Evolutionary conservation across 352 stramenopile genomes (phyloP).

Genomic region (Globisporangium paddicum): DNA sequence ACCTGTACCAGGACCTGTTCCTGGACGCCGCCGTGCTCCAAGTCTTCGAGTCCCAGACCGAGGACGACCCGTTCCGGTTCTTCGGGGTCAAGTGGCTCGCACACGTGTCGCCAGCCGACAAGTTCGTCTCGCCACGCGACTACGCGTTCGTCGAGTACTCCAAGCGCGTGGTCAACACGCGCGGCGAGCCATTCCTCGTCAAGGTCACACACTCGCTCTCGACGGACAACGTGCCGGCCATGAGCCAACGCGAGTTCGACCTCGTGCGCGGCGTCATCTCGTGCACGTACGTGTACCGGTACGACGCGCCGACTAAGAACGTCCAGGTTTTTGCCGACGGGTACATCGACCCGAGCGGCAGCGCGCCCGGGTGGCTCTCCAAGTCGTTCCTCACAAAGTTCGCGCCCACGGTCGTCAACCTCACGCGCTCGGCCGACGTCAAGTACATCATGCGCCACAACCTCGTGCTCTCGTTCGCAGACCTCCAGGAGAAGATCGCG

Average conservation of each 20-base stretch:
- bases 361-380: slow-evolving; percentile 24
- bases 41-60: slow-evolving; percentile 30
- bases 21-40: slow-evolving; percentile 38
- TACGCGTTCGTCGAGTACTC: slow-evolving; percentile 48
- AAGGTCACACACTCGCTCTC: slow-evolving; percentile 39
- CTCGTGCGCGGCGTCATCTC: slow-evolving; percentile 34
- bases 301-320: slow-evolving; percentile 35
- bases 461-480: slow-evolving; percentile 30
- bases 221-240: slow-evolving; percentile 24
- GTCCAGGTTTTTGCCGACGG: slow-evolving; percentile 39
- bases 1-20: slow-evolving; percentile 37
- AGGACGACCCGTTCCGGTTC: slow-evolving; percentile 39
- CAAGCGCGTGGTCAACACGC: slow-evolving; percentile 22
- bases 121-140: slow-evolving; percentile 45
- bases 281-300: slow-evolving; percentile 41
- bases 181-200: slow-evolving; percentile 34
- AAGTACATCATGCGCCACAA: slow-evolving; percentile 48
- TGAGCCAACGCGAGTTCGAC: slow-evolving; percentile 42
- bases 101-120: slow-evolving; percentile 34
- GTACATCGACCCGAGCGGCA: slow-evolving; percentile 34
- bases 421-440: slow-evolving; percentile 43
- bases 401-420: slow-evolving; percentile 35
- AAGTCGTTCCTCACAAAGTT: slow-evolving; percentile 39
- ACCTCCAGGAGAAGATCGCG: slow-evolving; percentile 29
- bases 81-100: slow-evolving; percentile 50